A percentile compares a stretch with the other conserved stretches of the same genome.
Evolutionary conservation across 352 stramenopile species (phyloP).

Genomic region (Phytophthora citricola): DNA sequence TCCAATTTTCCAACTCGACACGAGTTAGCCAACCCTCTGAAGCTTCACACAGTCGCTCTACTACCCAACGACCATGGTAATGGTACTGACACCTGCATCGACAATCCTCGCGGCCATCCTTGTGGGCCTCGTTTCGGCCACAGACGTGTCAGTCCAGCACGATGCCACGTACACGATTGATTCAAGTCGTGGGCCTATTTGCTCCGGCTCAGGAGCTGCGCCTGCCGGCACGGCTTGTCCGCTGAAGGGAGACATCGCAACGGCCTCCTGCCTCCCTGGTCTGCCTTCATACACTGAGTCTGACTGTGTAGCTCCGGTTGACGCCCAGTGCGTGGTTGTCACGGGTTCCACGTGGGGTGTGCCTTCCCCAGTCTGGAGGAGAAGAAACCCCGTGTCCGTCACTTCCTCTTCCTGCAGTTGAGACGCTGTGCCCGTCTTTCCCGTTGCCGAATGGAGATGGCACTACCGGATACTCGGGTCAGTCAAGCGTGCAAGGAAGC

Average conservation of each 20-base stretch:
- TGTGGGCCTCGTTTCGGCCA: background rate
- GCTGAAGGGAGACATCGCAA: conserved; percentile 4
- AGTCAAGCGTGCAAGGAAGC: background rate
- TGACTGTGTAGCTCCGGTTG: conserved; percentile 7
- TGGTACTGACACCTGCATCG: conserved; percentile 5
- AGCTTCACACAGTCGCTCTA: background rate
- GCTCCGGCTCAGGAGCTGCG: background rate
- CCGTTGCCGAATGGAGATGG: background rate
- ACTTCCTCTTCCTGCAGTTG: background rate
- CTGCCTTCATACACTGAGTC: background rate
- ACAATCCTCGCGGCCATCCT: conserved; percentile 4
- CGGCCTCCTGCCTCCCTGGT: background rate
- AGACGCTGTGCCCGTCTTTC: background rate
- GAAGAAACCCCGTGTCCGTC: conserved; percentile 7
- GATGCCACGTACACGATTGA: conserved; percentile 4
- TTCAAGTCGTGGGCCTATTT: conserved; percentile 3
- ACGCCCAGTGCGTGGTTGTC: conserved; percentile 4
- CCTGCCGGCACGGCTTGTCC: conserved; percentile 4
- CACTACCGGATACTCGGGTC: background rate
- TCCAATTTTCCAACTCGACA: conserved; percentile 3
- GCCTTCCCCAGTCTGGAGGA: background rate
- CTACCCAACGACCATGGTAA: conserved; percentile 6
- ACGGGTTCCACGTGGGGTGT: conserved; percentile 3
- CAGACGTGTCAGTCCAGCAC: conserved; percentile 8
- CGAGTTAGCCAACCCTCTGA: background rate